Base-by-base conservation (phyloP, 495 filamentous ascomycete species). In the Penicillium fimorum region DNA sequence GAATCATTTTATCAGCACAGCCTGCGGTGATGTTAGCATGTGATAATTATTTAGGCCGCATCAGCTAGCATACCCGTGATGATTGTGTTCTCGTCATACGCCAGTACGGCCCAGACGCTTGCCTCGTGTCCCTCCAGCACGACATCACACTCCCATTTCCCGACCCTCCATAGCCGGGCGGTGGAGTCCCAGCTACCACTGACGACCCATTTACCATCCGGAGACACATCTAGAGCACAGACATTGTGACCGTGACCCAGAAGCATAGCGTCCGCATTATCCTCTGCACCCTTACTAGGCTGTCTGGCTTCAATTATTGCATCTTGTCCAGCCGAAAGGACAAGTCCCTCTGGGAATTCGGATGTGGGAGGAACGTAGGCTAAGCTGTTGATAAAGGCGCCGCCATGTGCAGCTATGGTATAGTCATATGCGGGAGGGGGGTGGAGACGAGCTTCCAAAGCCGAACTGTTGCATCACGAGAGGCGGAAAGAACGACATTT, bases 161-260 rank as follows among this genome's bases (percentile, higher is more conserved):
- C 84, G 33, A 88, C 70, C 44, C 64, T 76, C 90, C 90, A 97
- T 53, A 96, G 65, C 30, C 89, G 84, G 12, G 88, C 90, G 37
- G 91, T 87, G 38, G 83, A 82, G 69, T 99, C 95, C 95, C 95
- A 99, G 68, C 91, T 87, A n/a, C 91, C 94, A 64, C 92, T 97
- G 41, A 96, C 85, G 48, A 97, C 80, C 66, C 82, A 87, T 17
- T 71, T 81, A 3, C 83, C 84, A 50, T 87, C 84, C 6, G 84
- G 79, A 42, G 82, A 85, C 5, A 88, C 85, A 66, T 96, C 91
- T 29, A 99, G 71, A 1, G 92, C 77, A 66, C 92, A 97, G 30
- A 99, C 83, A 59, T 97, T 97, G 57, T 86, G 80, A 13, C 78
- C 75, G 67, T 99, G 95, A 17, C 95, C 95, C 44, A 96, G 72